Percentiles rank a stretch among this genome's conserved stretches.
phyloP scores from a whole-genome alignment of 1,139 yeast species.

The Pichia kudriavzevii region DNA sequence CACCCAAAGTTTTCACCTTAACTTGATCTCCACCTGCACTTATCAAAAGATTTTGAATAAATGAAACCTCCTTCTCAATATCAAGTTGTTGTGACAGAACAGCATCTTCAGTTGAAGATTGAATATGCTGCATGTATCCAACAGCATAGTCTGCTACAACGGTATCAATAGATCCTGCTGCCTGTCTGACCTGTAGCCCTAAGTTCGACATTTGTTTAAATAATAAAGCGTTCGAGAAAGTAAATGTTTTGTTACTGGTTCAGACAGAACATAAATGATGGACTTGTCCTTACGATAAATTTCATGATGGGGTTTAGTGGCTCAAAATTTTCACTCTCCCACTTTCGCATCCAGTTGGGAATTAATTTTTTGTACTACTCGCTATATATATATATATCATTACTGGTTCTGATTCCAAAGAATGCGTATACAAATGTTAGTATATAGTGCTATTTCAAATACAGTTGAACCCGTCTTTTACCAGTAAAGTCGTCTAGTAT shows the following conservation, averaged over 20 bases:
- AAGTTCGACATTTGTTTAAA: constrained; percentile 34
- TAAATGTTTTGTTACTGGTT: neutral
- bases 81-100: constrained; percentile 70
- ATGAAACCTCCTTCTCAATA: constrained; percentile 57
- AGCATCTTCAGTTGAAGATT: constrained; percentile 69
- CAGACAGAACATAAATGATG: neutral
- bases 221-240: neutral
- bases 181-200: constrained; percentile 73
- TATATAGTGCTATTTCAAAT: constrained; percentile 34
- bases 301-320: too few relatives aligned
- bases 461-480: constrained; percentile 82
- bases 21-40: constrained; percentile 73
- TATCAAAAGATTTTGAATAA: constrained; percentile 52
- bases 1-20: constrained; percentile 44
- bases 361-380: too few relatives aligned
- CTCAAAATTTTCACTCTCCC: too few relatives aligned
- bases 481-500: constrained; percentile 83
- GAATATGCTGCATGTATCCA: constrained; percentile 78
- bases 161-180: constrained; percentile 80
- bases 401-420: too few relatives aligned
- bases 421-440: too few relatives aligned
- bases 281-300: too few relatives aligned
- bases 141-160: constrained; percentile 89
- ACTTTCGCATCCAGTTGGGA: too few relatives aligned
- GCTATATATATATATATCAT: too few relatives aligned